Evolutionary conservation across 805 yeast genomes (phyloP), one percentile per base, ranked within the genome.

Genomic region (Saccharomycopsis sp.): DNA sequence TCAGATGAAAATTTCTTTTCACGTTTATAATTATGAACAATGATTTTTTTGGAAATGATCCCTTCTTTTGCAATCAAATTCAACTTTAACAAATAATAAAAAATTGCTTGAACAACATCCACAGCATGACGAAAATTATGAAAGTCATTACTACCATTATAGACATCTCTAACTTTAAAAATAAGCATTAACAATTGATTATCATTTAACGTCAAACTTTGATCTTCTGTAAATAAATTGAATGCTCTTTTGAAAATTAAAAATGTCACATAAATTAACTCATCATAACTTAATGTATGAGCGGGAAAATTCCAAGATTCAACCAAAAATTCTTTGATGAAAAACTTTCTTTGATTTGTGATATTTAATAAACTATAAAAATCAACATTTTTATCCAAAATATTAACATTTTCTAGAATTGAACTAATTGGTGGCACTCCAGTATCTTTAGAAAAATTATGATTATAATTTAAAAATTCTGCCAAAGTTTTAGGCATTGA

Each of bases 121-220:
- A 86, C 82, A 1, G 95, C 96, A 60, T 92, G 98, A 50, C 94
- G 72, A 56, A 88, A 92, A 60, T 89, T 88, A 63, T 92, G 98
- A 65, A 89, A 92, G 14, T 89, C 85, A 57, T 88, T 88, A 9
- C 86, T 84, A 50, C 76, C 74, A 52, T 81, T 78, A 59, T 92
- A 92, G 34, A 85, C 73, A 50, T 82, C 81, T 46, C 95, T 70
- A 6, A 84, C 67, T 49, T 76, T 70, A 49, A 79, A 71, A 18
- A 86, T 59, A 49, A 88, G 69, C 17, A 72, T 67, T 32, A 76
- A 59, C 21, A 86, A 61, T 44, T 67, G 64, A 53, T 74, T 72
- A 34, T 66, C 69, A 12, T 56, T 35, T 32, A 17, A 56, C 55
- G 19, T 52, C 23, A 40, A 52, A 31, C 34, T 52, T 5, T 20